Evolutionary conservation across 78 protist genomes (phyloP).

Genomic region (Speleostelium caveatum): DNA sequence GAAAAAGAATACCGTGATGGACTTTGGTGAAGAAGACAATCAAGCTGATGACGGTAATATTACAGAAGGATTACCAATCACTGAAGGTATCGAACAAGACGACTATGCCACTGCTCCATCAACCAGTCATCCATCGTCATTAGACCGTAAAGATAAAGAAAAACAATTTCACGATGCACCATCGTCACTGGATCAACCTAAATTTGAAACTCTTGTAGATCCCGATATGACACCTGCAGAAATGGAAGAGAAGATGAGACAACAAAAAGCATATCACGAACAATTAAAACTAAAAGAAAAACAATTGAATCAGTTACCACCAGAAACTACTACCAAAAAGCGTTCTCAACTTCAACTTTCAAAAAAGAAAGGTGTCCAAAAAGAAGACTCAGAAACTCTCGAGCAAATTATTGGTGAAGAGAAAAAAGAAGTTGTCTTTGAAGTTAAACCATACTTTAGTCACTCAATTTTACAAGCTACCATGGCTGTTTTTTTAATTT

Average conservation of each 20-base stretch:
- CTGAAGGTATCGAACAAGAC: neutral
- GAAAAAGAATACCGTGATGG: conserved; percentile 62
- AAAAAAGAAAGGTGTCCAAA: conserved; percentile 6
- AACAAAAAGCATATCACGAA: conserved; percentile 26
- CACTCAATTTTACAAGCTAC: conserved; percentile 71
- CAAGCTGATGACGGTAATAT: conserved; percentile 2
- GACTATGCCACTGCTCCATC: neutral
- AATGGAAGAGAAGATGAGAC: conserved; percentile 77
- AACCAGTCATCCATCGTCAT: neutral
- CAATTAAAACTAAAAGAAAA: neutral
- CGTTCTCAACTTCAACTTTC: conserved; percentile 26
- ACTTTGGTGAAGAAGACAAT: conserved; percentile 34
- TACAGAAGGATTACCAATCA: conserved; percentile 52
- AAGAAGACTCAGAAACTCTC: conserved; percentile 47
- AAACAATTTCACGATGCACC: neutral
- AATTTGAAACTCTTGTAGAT: conserved; percentile 50
- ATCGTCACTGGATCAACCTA: neutral
- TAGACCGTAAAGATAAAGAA: neutral
- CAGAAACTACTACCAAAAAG: neutral
- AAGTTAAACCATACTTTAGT: conserved; percentile 70
- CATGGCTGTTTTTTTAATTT: conserved; percentile 67
- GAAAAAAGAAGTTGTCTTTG: conserved; percentile 69
- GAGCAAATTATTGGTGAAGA: conserved; percentile 66
- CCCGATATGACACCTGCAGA: conserved; percentile 52
- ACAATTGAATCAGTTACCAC: neutral